Evolutionary conservation across 371 early-diverging fungal species (phyloP).

Genomic region (Smittium culicis): DNA sequence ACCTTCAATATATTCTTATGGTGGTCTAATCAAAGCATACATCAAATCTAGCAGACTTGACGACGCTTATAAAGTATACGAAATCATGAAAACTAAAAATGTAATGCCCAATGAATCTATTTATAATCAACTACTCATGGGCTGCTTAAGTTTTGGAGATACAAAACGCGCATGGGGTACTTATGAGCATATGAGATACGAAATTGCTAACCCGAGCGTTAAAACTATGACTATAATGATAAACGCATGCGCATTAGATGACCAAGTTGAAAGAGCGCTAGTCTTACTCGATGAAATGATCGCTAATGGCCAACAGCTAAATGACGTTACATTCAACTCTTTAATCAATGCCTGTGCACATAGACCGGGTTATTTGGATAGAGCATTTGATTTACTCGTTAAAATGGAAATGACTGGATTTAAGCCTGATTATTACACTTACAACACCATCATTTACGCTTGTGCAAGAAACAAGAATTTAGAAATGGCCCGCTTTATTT

Average conservation of each 20-base stretch:
- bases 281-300: slow-evolving; percentile 74
- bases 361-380: slow-evolving; percentile 62
- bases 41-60: slow-evolving; percentile 39
- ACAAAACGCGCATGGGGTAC: slow-evolving; percentile 69
- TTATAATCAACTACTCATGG: slow-evolving; percentile 65
- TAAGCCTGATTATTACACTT: slow-evolving; percentile 57
- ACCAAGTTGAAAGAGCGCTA: slow-evolving; percentile 66
- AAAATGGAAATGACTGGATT: slow-evolving; percentile 75
- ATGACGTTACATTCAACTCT: slow-evolving; percentile 69
- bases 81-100: slow-evolving; percentile 45
- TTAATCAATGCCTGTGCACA: slow-evolving; percentile 73
- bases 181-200: slow-evolving; percentile 77
- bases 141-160: slow-evolving; percentile 56
- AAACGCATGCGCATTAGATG: slow-evolving; percentile 67
- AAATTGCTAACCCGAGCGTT: slow-evolving; percentile 62
- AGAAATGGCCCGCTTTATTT: slow-evolving; percentile 42
- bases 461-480: slow-evolving; percentile 54
- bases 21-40: slow-evolving; percentile 57
- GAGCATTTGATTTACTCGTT: slow-evolving; percentile 60
- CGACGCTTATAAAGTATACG: slow-evolving; percentile 59
- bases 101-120: slow-evolving; percentile 43
- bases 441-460: slow-evolving; percentile 61
- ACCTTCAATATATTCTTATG: slow-evolving; percentile 50
- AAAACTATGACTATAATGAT: slow-evolving; percentile 76
- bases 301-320: slow-evolving; percentile 44